A percentile compares a stretch with the other conserved stretches of the same genome.
Conservation (phyloP, 495 filamentous ascomycete genomes). For the Rhizodiscina lignyota region DNA sequence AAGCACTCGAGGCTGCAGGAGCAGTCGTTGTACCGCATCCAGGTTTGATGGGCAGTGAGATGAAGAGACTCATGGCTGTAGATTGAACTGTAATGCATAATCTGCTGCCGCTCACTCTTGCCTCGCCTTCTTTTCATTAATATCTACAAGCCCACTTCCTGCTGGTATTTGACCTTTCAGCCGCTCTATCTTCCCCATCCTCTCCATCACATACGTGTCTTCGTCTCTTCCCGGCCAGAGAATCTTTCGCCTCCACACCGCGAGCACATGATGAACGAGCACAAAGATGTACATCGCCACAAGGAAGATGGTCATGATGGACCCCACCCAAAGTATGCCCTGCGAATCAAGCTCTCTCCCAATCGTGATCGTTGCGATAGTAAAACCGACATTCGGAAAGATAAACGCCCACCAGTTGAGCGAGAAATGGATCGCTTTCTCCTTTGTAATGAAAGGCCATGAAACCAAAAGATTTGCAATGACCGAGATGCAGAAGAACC, state of each 20-base stretch:
- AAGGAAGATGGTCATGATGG: neutral
- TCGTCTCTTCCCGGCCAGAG: neutral
- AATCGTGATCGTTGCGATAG: slow-evolving; percentile 1
- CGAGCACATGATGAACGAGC: neutral
- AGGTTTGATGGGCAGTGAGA: no score
- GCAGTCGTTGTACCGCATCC: no score
- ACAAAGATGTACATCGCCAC: neutral
- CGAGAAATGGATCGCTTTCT: neutral
- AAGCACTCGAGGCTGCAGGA: no score
- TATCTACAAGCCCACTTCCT: no score
- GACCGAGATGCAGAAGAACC: neutral
- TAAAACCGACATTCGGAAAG: slow-evolving; percentile 2
- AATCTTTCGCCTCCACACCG: neutral
- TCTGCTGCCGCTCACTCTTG: no score
- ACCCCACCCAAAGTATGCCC: neutral
- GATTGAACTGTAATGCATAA: no score
- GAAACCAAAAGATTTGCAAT: neutral
- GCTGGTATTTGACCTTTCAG: no score
- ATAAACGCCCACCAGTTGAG: slow-evolving; percentile 2
- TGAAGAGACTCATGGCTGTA: no score
- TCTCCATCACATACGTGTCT: neutral
- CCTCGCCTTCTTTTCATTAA: no score
- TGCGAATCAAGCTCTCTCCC: neutral
- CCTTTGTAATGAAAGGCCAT: slow-evolving; percentile 3
- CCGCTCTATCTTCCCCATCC: no score